Evolutionary conservation across 129 eudicot species (phyloP).

Genomic region (Smallanthus sonchifolius): DNA sequence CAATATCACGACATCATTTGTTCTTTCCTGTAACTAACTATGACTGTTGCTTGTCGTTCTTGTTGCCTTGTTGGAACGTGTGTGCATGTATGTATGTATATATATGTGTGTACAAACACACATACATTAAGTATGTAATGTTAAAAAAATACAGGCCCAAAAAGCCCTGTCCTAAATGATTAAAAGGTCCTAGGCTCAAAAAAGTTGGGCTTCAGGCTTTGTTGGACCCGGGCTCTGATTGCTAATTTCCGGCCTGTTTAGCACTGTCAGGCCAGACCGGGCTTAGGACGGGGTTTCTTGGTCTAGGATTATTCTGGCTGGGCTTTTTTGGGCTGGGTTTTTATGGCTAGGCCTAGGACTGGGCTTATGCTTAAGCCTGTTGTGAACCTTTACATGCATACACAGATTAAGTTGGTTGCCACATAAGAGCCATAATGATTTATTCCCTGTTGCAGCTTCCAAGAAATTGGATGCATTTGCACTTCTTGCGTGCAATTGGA

Average conservation of each 20-base stretch:
- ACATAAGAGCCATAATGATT: constrained; percentile 14
- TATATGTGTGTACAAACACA: background rate
- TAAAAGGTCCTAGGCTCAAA: background rate
- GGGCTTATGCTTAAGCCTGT: background rate
- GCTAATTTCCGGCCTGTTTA: background rate
- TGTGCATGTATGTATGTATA: background rate
- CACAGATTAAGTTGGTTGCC: constrained; percentile 2
- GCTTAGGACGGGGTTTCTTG: background rate
- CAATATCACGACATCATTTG: background rate
- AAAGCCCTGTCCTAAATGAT: background rate
- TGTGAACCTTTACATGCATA: background rate
- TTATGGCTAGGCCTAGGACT: background rate
- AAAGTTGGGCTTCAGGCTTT: background rate
- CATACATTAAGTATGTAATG: background rate
- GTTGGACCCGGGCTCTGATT: background rate
- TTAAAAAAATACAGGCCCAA: background rate
- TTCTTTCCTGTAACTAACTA: background rate
- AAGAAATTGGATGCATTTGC: constrained; percentile 99
- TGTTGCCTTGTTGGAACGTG: background rate
- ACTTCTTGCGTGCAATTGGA: constrained; percentile 95
- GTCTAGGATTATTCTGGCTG: background rate
- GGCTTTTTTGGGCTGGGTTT: background rate
- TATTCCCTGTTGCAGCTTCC: constrained; percentile 63
- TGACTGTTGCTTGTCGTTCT: background rate
- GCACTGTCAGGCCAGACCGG: background rate